Conservation (phyloP, 371 early-diverging fungal species). For the Circinella minor region DNA sequence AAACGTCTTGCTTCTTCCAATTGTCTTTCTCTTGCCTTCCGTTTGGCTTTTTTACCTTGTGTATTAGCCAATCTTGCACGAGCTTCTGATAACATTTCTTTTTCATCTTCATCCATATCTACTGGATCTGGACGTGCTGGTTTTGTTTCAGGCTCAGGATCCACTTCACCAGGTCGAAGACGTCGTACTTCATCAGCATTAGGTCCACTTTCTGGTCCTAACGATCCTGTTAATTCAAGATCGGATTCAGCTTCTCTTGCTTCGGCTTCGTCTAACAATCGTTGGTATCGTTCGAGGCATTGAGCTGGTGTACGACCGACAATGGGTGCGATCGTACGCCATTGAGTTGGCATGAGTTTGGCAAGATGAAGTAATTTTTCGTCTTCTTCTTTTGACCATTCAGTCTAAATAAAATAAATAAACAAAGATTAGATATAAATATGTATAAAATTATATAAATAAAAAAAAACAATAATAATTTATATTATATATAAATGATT, state of each 20-base stretch:
- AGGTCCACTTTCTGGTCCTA: constrained; percentile 76
- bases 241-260: constrained; percentile 65
- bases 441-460: too few species aligned
- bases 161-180: constrained; percentile 95
- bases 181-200: constrained; percentile 80
- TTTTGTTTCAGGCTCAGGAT: constrained; percentile 96
- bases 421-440: too few species aligned
- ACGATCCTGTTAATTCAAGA: constrained; percentile 68
- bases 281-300: constrained; percentile 95
- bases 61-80: constrained; percentile 98
- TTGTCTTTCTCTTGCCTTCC: constrained; percentile 97
- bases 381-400: constrained; percentile 98
- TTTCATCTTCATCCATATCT: constrained; percentile 99
- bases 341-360: constrained; percentile 98
- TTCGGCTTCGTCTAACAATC: constrained; percentile 95
- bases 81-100: constrained; percentile 98
- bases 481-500: neutral
- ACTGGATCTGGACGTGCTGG: constrained; percentile 98
- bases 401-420: constrained; percentile 63
- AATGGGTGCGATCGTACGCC: constrained; percentile 98
- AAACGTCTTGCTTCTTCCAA: constrained; percentile 94
- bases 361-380: constrained; percentile 97
- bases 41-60: constrained; percentile 98
- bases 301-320: constrained; percentile 98
- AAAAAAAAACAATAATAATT: too few species aligned